These are phyloP conservation scores for Pyrenula aspistea DNA, from an alignment of 495 filamentous ascomycete genomes.

Conservation along the genomic window DNA sequence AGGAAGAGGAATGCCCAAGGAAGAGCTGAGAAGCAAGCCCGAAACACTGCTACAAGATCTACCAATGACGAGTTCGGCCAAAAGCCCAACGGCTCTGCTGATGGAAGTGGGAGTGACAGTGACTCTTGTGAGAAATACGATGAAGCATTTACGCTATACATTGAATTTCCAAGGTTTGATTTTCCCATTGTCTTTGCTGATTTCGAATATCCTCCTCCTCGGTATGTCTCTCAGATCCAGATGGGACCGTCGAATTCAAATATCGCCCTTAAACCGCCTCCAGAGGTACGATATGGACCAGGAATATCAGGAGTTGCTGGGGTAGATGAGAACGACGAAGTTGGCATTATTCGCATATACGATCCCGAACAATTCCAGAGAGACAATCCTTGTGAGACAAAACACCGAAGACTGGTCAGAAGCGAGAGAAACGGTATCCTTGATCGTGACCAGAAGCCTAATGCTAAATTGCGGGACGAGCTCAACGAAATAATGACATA, in stretches of 20 bases:
- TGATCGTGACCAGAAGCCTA: conserved; percentile 88
- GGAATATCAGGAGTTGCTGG: conserved; percentile 55
- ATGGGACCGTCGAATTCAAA: conserved; percentile 51
- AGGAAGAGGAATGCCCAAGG: conserved; percentile 22
- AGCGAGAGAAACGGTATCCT: conserved; percentile 87
- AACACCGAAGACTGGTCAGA: conserved; percentile 82
- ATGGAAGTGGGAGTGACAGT: conserved; percentile 18
- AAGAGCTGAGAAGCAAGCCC: conserved; percentile 16
- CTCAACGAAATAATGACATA: conserved; percentile 85
- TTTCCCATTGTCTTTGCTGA: conserved; percentile 94
- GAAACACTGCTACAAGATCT: conserved; percentile 6
- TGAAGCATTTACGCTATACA: conserved; percentile 60
- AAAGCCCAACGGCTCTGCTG: background rate
- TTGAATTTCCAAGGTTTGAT: conserved; percentile 91
- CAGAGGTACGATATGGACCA: conserved; percentile 71
- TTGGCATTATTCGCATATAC: conserved; percentile 67
- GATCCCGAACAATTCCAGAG: conserved; percentile 81
- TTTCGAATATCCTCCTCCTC: conserved; percentile 77
- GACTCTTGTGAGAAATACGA: conserved; percentile 34
- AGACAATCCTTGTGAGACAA: conserved; percentile 92
- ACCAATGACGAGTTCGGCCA: conserved; percentile 4
- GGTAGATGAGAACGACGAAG: conserved; percentile 37
- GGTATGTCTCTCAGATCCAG: conserved; percentile 58
- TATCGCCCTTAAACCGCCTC: conserved; percentile 60
- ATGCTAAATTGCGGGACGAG: conserved; percentile 91